Evolutionary conservation across 1,284 basidiomycete genomes (phyloP).

Genomic region (Tilletia horrida): DNA sequence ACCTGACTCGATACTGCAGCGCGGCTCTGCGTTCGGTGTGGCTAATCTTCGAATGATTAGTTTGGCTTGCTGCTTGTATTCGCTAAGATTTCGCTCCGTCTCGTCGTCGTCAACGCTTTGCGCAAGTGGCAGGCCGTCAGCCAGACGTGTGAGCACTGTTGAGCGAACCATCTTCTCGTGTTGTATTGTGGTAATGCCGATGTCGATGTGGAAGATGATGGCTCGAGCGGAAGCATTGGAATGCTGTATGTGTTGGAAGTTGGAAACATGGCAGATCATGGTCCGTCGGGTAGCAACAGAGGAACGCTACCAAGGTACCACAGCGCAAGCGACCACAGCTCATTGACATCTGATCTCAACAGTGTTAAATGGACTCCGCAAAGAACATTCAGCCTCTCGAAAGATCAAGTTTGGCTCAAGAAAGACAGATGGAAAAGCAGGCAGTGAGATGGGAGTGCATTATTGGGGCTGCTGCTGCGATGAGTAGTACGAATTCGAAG

Average conservation of each 20-base stretch:
- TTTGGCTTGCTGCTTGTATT: slow-evolving; percentile 98
- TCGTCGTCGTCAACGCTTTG: slow-evolving; percentile 58
- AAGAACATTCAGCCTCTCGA: not conserved
- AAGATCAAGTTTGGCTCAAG: not conserved
- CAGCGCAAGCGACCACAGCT: too few species aligned
- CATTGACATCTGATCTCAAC: too few species aligned
- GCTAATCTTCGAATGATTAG: slow-evolving; percentile 90
- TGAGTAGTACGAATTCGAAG: not conserved
- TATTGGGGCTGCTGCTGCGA: not conserved
- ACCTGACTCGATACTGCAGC: slow-evolving; percentile 94
- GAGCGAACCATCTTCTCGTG: slow-evolving; percentile 45
- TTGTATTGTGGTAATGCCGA: not conserved
- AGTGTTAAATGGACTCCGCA: not conserved
- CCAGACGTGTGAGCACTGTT: slow-evolving; percentile 51
- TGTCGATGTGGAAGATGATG: not conserved
- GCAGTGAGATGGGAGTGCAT: not conserved
- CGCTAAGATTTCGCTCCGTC: slow-evolving; percentile 87
- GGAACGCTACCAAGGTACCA: too few species aligned
- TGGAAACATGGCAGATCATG: too few species aligned
- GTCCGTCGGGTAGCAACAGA: too few species aligned
- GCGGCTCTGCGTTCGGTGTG: slow-evolving; percentile 79
- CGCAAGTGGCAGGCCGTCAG: slow-evolving; percentile 46
- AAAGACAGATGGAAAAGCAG: not conserved
- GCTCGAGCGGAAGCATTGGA: too few species aligned
- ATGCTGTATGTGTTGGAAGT: too few species aligned